These are phyloP conservation scores for Cryptococcus neoformans DNA, from an alignment of 1,284 basidiomycete species.

Conservation along the genomic window DNA sequence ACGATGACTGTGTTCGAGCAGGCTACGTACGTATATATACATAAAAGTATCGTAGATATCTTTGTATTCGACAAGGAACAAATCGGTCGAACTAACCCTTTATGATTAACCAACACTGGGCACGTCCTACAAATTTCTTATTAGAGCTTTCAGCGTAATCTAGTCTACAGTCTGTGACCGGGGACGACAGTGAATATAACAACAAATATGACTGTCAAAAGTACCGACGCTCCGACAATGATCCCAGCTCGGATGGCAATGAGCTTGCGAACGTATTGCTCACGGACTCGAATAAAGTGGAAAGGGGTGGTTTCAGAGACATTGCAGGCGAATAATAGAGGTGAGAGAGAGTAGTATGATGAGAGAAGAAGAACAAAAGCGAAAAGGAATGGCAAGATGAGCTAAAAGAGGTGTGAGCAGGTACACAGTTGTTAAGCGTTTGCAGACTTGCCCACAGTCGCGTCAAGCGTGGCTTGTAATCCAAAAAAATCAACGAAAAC, in stretches of 20 bases:
- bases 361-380: conserved; percentile 86
- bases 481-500: conserved; percentile 90
- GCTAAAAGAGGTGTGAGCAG: conserved; percentile 52
- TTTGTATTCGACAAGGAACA: too few relatives aligned
- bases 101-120: too few relatives aligned
- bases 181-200: conserved; percentile 45
- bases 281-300: conserved; percentile 80
- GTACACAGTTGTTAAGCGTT: too few relatives aligned
- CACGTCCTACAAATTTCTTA: too few relatives aligned
- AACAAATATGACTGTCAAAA: conserved; percentile 40
- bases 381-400: conserved; percentile 91
- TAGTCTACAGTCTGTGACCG: conserved; percentile 30
- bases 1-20: too few relatives aligned
- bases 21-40: too few relatives aligned
- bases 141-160: too few relatives aligned
- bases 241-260: conserved; percentile 81
- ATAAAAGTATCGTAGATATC: too few relatives aligned
- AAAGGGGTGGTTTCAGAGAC: conserved; percentile 66
- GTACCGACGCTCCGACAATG: conserved; percentile 54
- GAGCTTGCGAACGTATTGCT: conserved; percentile 88
- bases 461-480: conserved; percentile 81
- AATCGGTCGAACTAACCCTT: too few relatives aligned
- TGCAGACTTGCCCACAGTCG: conserved; percentile 80
- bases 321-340: conserved; percentile 57
- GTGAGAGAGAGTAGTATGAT: conserved; percentile 95